Percentiles rank a stretch among this genome's conserved stretches.
These are phyloP conservation scores for Talaromyces sp. DNA, from an alignment of 2,329 filamentous ascomycete species.

Conservation along the genomic window DNA sequence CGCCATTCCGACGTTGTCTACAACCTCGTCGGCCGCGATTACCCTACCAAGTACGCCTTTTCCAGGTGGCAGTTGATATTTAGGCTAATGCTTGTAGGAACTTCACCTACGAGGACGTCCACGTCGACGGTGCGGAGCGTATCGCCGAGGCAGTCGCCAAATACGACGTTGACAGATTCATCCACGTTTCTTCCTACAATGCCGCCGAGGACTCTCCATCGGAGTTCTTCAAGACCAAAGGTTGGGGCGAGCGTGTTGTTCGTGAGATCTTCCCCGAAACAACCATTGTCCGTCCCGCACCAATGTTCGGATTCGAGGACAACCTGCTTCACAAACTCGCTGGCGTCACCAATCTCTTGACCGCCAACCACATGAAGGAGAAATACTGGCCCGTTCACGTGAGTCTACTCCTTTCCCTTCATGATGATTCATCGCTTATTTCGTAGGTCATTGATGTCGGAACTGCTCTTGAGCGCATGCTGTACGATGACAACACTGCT, in stretches of 20 bases:
- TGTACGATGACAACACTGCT: conserved; percentile 85
- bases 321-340: conserved; percentile 84
- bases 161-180: conserved; percentile 95
- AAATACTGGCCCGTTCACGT: conserved; percentile 89
- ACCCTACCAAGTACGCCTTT: conserved; percentile 79
- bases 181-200: conserved; percentile 95
- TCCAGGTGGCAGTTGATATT: background rate
- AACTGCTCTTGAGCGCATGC: conserved; percentile 81
- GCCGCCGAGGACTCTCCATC: conserved; percentile 75
- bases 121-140: conserved; percentile 86
- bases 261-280: conserved; percentile 93
- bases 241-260: conserved; percentile 75
- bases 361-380: conserved; percentile 90
- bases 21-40: conserved; percentile 91
- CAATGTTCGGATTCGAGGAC: conserved; percentile 94
- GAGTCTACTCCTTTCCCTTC: conserved; percentile 31
- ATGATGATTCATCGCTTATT: background rate
- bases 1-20: conserved; percentile 97
- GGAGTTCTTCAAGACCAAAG: conserved; percentile 92
- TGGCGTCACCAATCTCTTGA: conserved; percentile 75
- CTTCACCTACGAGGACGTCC: conserved; percentile 87
- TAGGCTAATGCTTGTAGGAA: conserved; percentile 64
- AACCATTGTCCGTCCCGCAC: conserved; percentile 90
- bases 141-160: conserved; percentile 94
- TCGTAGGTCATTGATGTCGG: conserved; percentile 81